A percentile compares a stretch with the other conserved stretches of the same genome.
These are phyloP conservation scores for Aureobasidium sp. DNA, from an alignment of 2,329 filamentous ascomycete genomes.

Conservation along the genomic window DNA sequence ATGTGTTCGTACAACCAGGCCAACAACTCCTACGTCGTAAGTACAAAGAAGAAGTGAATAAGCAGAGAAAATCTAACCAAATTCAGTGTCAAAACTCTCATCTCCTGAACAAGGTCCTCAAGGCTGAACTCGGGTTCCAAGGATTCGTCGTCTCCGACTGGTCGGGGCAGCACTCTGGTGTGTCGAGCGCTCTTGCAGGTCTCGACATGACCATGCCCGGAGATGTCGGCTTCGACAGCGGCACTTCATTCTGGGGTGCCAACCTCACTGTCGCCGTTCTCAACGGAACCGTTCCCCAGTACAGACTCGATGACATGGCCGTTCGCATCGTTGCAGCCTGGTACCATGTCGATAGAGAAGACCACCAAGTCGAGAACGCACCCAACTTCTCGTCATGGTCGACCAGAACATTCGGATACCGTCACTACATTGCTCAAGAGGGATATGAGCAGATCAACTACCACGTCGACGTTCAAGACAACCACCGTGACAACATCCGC, in stretches of 20 bases:
- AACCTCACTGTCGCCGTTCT: slow-evolving; percentile 83
- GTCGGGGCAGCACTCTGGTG: slow-evolving; percentile 66
- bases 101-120: slow-evolving; percentile 66
- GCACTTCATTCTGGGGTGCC: slow-evolving; percentile 69
- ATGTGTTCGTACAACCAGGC: slow-evolving; percentile 66
- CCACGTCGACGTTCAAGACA: slow-evolving; percentile 73
- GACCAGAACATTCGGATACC: slow-evolving; percentile 62
- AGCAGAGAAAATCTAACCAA: neutral
- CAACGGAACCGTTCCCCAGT: slow-evolving; percentile 83
- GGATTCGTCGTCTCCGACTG: slow-evolving; percentile 56
- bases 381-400: slow-evolving; percentile 86
- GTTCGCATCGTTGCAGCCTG: slow-evolving; percentile 68
- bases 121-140: slow-evolving; percentile 73
- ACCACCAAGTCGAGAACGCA: slow-evolving; percentile 44
- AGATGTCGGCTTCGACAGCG: slow-evolving; percentile 69
- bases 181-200: slow-evolving; percentile 60
- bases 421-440: slow-evolving; percentile 56
- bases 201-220: slow-evolving; percentile 88
- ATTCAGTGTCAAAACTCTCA: slow-evolving; percentile 66
- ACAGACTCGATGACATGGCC: slow-evolving; percentile 83
- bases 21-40: slow-evolving; percentile 63
- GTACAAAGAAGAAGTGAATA: neutral
- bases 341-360: slow-evolving; percentile 56
- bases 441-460: slow-evolving; percentile 63
- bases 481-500: slow-evolving; percentile 68